Conservation (phyloP, 2,329 filamentous ascomycete species). For the Macrophomina tecta region DNA sequence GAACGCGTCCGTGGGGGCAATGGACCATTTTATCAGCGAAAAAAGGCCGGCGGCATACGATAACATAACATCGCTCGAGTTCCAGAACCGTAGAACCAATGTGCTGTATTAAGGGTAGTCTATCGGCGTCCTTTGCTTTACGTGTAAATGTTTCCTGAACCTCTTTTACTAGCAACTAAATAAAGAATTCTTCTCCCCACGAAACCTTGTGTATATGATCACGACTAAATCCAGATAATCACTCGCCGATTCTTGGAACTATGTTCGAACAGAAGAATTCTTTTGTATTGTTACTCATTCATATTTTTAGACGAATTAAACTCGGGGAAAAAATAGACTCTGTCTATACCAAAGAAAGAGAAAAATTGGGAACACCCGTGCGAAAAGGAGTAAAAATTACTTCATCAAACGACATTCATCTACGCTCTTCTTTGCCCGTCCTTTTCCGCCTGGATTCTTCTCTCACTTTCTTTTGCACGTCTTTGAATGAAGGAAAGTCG, state of each 20-base stretch:
- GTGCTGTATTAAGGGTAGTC: neutral
- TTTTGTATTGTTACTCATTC: too few relatives aligned
- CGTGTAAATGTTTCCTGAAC: neutral
- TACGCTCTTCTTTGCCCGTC: too few relatives aligned
- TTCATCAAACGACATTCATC: too few relatives aligned
- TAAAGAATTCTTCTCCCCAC: neutral
- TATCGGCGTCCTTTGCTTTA: neutral
- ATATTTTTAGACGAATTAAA: too few relatives aligned
- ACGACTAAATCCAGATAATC: neutral
- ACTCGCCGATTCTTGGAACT: too few relatives aligned
- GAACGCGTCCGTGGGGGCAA: neutral
- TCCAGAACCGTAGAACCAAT: neutral
- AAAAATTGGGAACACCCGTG: too few relatives aligned
- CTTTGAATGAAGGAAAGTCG: neutral
- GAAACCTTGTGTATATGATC: neutral
- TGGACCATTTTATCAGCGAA: conserved; percentile 3
- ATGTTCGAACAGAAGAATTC: too few relatives aligned
- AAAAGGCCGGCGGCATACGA: conserved; percentile 1
- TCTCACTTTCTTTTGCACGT: too few relatives aligned
- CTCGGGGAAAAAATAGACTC: too few relatives aligned
- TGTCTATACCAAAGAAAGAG: too few relatives aligned
- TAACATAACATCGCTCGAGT: neutral
- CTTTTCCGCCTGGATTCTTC: too few relatives aligned
- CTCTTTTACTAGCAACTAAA: neutral
- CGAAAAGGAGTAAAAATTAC: too few relatives aligned